Percentiles rank a stretch among this genome's conserved stretches.
phyloP scores from a whole-genome alignment of 768 basidiomycete genomes.

The Pisolithus sp. region DNA sequence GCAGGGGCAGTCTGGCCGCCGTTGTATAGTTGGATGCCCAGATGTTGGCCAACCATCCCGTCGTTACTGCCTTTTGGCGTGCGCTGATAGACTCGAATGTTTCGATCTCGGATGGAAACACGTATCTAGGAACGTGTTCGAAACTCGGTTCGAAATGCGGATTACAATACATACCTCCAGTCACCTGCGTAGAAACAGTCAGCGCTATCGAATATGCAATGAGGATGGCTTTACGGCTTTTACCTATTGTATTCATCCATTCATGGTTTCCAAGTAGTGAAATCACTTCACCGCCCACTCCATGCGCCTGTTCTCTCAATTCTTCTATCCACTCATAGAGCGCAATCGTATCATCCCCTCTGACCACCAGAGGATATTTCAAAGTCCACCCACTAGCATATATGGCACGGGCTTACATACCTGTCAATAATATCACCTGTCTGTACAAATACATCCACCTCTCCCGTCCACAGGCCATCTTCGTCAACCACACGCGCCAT shows the following conservation, averaged over 20 bases:
- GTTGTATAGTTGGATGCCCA: slow-evolving; percentile 87
- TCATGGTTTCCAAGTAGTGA: slow-evolving; percentile 92
- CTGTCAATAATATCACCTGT: slow-evolving; percentile 95
- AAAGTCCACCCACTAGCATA: slow-evolving; percentile 3
- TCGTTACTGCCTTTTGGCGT: slow-evolving; percentile 68
- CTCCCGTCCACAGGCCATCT: slow-evolving; percentile 72
- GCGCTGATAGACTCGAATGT: slow-evolving; percentile 70
- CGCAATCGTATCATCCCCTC: slow-evolving; percentile 85
- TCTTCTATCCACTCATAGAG: slow-evolving; percentile 82
- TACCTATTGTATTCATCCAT: slow-evolving; percentile 87
- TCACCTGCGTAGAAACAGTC: slow-evolving; percentile 47
- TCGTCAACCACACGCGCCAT: slow-evolving; percentile 76
- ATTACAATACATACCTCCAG: slow-evolving; percentile 56
- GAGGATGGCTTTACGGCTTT: slow-evolving; percentile 5
- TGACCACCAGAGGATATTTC: slow-evolving; percentile 21
- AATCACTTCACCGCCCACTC: slow-evolving; percentile 64
- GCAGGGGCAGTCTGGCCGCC: slow-evolving; percentile 74
- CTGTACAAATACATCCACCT: slow-evolving; percentile 84
- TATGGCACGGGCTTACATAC: slow-evolving; percentile 33
- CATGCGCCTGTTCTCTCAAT: slow-evolving; percentile 67
- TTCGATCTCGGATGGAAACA: slow-evolving; percentile 71
- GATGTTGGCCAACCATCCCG: slow-evolving; percentile 70
- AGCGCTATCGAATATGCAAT: slow-evolving; percentile 2
- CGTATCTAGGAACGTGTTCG: slow-evolving; percentile 52
- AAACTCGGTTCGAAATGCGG: slow-evolving; percentile 1